Conservation (phyloP, 2,329 filamentous ascomycete genomes). For the Curvularia sp. region DNA sequence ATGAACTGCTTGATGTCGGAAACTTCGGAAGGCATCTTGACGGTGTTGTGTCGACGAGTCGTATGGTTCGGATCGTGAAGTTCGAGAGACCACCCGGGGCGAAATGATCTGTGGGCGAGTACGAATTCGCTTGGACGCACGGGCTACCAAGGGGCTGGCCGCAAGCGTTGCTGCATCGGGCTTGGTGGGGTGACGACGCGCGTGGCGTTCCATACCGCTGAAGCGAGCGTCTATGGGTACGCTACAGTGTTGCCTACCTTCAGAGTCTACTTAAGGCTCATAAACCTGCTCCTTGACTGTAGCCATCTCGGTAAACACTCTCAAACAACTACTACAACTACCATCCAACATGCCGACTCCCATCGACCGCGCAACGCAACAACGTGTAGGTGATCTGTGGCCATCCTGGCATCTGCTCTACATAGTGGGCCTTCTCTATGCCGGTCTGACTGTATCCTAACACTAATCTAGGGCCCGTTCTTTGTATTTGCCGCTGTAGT, state of each 20-base stretch:
- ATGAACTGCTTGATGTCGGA: slow-evolving; percentile 99
- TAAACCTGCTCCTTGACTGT: not conserved
- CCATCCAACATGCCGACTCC: slow-evolving; percentile 56
- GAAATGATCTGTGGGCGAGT: slow-evolving; percentile 21
- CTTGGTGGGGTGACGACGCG: slow-evolving; percentile 34
- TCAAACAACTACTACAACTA: not conserved
- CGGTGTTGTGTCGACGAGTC: slow-evolving; percentile 52
- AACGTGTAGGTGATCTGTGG: slow-evolving; percentile 47
- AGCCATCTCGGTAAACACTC: not conserved
- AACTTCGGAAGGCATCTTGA: slow-evolving; percentile 97
- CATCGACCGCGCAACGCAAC: slow-evolving; percentile 57
- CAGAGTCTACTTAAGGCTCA: slow-evolving; percentile 1
- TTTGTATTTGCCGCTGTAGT: slow-evolving; percentile 76
- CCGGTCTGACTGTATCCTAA: slow-evolving; percentile 10
- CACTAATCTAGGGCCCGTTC: slow-evolving; percentile 39
- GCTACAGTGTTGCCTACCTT: slow-evolving; percentile 21
- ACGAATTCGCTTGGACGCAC: slow-evolving; percentile 44
- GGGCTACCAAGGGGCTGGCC: slow-evolving; percentile 35
- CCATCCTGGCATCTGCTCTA: slow-evolving; percentile 32
- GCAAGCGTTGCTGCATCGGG: slow-evolving; percentile 27
- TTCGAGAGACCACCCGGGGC: slow-evolving; percentile 11
- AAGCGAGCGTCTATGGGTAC: slow-evolving; percentile 14
- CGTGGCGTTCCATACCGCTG: slow-evolving; percentile 28
- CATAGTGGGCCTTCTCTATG: slow-evolving; percentile 26
- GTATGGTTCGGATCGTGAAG: slow-evolving; percentile 34